phyloP scores from a whole-genome alignment of 2,329 filamentous ascomycete genomes.

The Myriosclerotinia duriaeana region DNA sequence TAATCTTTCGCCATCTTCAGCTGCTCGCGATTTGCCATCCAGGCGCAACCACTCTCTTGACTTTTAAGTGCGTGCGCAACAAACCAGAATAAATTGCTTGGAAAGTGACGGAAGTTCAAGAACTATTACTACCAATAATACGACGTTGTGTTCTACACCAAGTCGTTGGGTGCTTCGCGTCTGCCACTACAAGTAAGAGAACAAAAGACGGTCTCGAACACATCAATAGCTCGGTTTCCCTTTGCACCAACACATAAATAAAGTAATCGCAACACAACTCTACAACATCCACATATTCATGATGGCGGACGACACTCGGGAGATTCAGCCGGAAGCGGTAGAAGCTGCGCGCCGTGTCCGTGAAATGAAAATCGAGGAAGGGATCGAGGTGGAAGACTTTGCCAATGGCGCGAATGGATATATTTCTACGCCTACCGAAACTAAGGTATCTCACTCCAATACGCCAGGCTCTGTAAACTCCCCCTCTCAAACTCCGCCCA shows the following conservation, averaged over 20 bases:
- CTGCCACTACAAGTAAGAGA: conserved; percentile 11
- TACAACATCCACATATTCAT: conserved; percentile 15
- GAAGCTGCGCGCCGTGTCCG: conserved; percentile 39
- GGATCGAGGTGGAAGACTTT: conserved; percentile 27
- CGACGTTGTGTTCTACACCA: conserved; percentile 6
- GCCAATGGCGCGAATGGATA: conserved; percentile 35
- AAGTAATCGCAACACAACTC: conserved; percentile 18
- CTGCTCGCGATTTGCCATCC: conserved; percentile 20
- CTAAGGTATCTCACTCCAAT: conserved; percentile 34
- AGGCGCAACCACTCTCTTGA: conserved; percentile 29
- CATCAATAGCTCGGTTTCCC: conserved; percentile 19
- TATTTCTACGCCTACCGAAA: conserved; percentile 25
- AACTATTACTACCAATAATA: conserved; percentile 4
- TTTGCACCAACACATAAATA: conserved; percentile 16
- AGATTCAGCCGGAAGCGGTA: conserved; percentile 36
- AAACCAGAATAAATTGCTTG: conserved; percentile 20
- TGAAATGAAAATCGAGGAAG: conserved; percentile 41
- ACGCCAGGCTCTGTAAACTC: conserved; percentile 34
- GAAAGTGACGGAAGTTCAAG: conserved; percentile 8
- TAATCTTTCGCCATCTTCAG: conserved; percentile 25
- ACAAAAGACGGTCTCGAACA: conserved; percentile 16
- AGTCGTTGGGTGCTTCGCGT: conserved; percentile 12
- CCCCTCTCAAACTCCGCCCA: conserved; percentile 34
- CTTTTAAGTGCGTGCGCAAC: conserved; percentile 23
- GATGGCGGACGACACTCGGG: conserved; percentile 39